These are phyloP conservation scores for Russula foetens DNA, from an alignment of 768 basidiomycete genomes.

Conservation along the genomic window DNA sequence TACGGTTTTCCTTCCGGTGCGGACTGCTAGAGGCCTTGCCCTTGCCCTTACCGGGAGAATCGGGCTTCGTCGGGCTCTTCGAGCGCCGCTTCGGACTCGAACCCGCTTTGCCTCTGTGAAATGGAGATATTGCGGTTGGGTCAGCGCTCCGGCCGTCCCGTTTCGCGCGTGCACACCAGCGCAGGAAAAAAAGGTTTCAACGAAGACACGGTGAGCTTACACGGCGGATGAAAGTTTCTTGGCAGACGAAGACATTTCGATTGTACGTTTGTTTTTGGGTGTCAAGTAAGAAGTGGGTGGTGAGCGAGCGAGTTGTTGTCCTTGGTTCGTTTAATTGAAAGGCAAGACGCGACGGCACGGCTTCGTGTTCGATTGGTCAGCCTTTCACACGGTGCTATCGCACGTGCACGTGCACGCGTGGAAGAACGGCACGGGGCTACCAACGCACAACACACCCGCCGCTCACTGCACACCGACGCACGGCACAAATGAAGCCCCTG, in stretches of 20 bases:
- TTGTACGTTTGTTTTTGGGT: neutral
- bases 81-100: conserved; percentile 5
- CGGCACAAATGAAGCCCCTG: neutral
- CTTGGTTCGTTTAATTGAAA: neutral
- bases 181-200: no score
- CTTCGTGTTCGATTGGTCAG: neutral
- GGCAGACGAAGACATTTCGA: conserved; percentile 1
- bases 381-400: conserved; percentile 1
- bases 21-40: conserved; percentile 27
- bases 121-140: no score
- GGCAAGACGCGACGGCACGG: no score
- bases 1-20: conserved; percentile 31
- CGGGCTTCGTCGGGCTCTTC: conserved; percentile 7
- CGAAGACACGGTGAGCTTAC: neutral
- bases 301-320: neutral
- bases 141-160: no score
- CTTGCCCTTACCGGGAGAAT: conserved; percentile 11
- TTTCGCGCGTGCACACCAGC: no score
- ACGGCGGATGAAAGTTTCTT: neutral
- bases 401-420: no score
- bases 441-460: neutral
- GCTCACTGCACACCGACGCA: no score
- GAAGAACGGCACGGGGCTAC: no score
- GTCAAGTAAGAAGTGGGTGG: neutral
- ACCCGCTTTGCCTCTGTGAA: neutral